Evolutionary conservation across 2,329 filamentous ascomycete species (phyloP), one percentile per base, ranked within the genome.

Genomic region (Calonectria pauciramosa): DNA sequence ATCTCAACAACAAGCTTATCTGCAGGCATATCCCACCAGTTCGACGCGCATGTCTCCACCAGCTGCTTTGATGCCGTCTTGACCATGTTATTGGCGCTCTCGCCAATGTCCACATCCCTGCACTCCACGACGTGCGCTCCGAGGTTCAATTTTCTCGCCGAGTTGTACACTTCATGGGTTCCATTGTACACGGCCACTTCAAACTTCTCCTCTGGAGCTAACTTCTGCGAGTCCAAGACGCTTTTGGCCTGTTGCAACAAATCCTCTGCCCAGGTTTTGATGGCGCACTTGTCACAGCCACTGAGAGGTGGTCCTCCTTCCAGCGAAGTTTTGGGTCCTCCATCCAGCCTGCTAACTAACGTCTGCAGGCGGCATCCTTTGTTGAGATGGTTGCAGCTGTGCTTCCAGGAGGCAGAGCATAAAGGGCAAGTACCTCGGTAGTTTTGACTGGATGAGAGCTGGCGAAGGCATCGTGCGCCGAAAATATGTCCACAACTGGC

Each of bases 401-500:
- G 52, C 18, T 34, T 56, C 52, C 52, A 56, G 18, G 52, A 34
- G 20, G 20, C 5, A 13, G 52, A 56, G 52, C 52, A 56, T 1
- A 56, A 5, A 5, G 52, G 52, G 18, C 52, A 56, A 9, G 4
- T 20, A 3, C 16, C 4, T 63, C n/a, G n/a, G 20, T 10, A 28
- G 36, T 16, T 4, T 4, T 26, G 14, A 41, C 23, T 7, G 10
- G n/a, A 26, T 16, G 26, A n/a, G 0, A 30, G 11, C n/a, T 23
- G 23, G 23, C 6, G 14, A 34, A 54, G n/a, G 8, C 78, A 80
- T 10, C 56, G 68, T 14, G 30, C 49, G 9, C 77, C 76, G 38
- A 80, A 79, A 26, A 80, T 79, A 26, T 80, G 78, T 13, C 78
- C 78, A 9, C 78, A 80, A 6, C 72, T 71, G 2, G 75, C 36